phyloP scores from a whole-genome alignment of 2,329 filamentous ascomycete species.

The Cladophialophora bantiana region DNA sequence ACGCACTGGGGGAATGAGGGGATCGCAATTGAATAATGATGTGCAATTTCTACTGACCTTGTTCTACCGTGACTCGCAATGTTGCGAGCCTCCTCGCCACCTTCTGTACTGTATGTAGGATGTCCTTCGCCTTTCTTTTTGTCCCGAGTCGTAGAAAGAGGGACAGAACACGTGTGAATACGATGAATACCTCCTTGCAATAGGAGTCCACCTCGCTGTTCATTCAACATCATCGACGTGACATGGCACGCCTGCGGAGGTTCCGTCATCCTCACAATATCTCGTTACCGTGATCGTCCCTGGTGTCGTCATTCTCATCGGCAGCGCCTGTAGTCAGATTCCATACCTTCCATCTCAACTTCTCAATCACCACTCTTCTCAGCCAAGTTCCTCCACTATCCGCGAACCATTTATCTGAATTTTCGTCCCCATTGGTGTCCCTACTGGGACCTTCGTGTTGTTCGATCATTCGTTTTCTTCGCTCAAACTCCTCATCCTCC shows the following conservation, averaged over 20 bases:
- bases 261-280: conserved; percentile 5
- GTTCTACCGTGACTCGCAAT: too few relatives aligned
- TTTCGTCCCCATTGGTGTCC: conserved; percentile 7
- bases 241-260: neutral
- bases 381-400: conserved; percentile 53
- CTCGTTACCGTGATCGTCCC: neutral
- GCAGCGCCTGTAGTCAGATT: conserved; percentile 39
- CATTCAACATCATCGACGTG: neutral
- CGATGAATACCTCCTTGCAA: neutral
- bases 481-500: conserved; percentile 43
- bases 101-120: too few relatives aligned
- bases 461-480: conserved; percentile 30
- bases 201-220: neutral
- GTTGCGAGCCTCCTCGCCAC: too few relatives aligned
- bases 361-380: conserved; percentile 63
- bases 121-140: too few relatives aligned
- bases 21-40: too few relatives aligned
- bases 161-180: neutral
- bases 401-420: conserved; percentile 31
- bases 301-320: conserved; percentile 4
- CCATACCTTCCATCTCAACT: conserved; percentile 61
- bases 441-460: neutral
- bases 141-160: too few relatives aligned
- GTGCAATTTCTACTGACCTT: too few relatives aligned
- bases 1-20: too few relatives aligned